Evolutionary conservation across 306 rosid genomes (phyloP).

Genomic region (Glycine tomentella): DNA sequence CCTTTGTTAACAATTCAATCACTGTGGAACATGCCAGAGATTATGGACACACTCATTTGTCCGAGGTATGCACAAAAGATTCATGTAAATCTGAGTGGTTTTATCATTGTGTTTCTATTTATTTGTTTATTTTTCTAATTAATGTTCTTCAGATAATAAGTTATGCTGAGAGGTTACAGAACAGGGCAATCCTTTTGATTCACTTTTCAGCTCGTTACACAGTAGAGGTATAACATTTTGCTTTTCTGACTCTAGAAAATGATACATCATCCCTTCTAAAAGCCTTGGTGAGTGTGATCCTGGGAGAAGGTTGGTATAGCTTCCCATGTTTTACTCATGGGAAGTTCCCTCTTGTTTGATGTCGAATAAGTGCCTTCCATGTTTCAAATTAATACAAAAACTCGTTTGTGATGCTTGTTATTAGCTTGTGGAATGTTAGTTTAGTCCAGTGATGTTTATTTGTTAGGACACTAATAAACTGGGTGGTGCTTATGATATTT

Average conservation of each 20-base stretch:
- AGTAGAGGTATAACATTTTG: constrained; percentile 59
- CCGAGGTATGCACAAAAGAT: constrained; percentile 64
- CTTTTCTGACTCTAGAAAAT: not conserved
- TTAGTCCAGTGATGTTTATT: not conserved
- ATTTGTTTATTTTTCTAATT: constrained; percentile 27
- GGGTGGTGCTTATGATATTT: constrained; percentile 29
- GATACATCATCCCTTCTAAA: constrained; percentile 12
- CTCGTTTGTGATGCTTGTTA: constrained; percentile 4
- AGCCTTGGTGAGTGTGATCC: constrained; percentile 7
- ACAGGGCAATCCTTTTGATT: constrained; percentile 85
- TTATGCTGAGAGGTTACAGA: constrained; percentile 72
- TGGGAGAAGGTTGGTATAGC: not conserved
- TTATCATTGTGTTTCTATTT: constrained; percentile 6
- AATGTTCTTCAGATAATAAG: constrained; percentile 66
- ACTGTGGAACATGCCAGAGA: constrained; percentile 86
- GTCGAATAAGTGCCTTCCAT: constrained; percentile 11
- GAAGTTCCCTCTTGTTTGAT: constrained; percentile 30
- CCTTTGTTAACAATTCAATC: constrained; percentile 72
- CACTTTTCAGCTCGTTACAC: constrained; percentile 90
- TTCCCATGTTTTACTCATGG: constrained; percentile 1
- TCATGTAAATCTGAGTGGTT: constrained; percentile 20
- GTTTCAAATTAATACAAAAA: constrained; percentile 27
- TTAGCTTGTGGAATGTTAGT: constrained; percentile 22
- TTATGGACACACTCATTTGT: constrained; percentile 86
- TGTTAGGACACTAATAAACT: constrained; percentile 2